phyloP scores from a whole-genome alignment of 768 basidiomycete genomes.

The Kwoniella europaea region DNA sequence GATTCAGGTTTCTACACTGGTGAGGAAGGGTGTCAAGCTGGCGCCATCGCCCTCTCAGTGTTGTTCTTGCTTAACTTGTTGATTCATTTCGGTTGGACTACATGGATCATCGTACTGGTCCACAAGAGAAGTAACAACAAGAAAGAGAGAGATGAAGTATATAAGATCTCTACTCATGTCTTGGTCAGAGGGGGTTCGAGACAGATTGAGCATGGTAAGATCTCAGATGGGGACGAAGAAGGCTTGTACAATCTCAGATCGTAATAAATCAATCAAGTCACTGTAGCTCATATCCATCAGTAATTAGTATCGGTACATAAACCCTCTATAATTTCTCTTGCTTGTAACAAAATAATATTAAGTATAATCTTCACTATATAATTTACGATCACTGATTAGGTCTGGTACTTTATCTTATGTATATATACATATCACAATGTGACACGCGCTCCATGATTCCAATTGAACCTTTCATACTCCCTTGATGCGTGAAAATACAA shows the following conservation, averaged over 20 bases:
- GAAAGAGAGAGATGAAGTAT: conserved; percentile 11
- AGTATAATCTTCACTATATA: not conserved
- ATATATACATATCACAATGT: not conserved
- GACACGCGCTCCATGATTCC: not conserved
- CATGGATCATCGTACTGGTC: conserved; percentile 6
- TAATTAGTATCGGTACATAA: too few species aligned
- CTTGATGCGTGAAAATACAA: too few species aligned
- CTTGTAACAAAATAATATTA: not conserved
- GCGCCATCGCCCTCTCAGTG: not conserved
- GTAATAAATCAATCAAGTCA: not conserved
- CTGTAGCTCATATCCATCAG: not conserved
- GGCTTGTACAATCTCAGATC: not conserved
- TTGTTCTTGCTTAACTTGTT: conserved; percentile 1
- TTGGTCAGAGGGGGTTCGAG: not conserved
- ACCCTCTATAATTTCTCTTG: too few species aligned
- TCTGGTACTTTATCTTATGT: not conserved
- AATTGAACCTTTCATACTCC: too few species aligned
- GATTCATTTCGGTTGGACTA: conserved; percentile 12
- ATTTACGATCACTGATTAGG: not conserved
- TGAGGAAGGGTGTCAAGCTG: not conserved
- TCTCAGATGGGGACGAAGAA: not conserved
- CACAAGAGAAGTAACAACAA: not conserved
- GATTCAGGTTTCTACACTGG: conserved; percentile 14
- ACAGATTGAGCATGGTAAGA: not conserved
- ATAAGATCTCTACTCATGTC: conserved; percentile 12